Evolutionary conservation across 2,329 filamentous ascomycete species (phyloP), one percentile per base, ranked within the genome.

Genomic region (Penicillium sp.): DNA sequence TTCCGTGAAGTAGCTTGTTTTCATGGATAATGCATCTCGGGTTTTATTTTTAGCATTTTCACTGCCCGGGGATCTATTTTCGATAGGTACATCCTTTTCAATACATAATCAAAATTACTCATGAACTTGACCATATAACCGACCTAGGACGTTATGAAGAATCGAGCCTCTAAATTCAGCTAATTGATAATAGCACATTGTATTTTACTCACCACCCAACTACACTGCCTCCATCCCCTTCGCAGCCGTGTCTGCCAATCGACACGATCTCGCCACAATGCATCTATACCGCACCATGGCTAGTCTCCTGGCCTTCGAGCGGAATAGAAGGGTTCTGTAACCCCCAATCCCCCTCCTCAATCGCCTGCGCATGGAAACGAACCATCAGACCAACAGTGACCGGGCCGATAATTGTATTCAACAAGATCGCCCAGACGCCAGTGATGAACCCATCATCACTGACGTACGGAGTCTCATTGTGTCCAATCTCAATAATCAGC

Each of bases 401-500:
- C 5, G 69, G 67, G 3, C 66, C 67, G 21, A 70, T 61, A 8
- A 71, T 71, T 3, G 69, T 71, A 40, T 71, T 71, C 1, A 71
- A 52, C 10, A 71, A 56, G 39, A 71, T 71, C 0, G 69, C 69
- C 69, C 69, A 71, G 0, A 71, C 63, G 1, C 59, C 66, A 11
- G 68, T 67, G 27, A 66, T 64, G 22, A 67, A 67, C 0, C 60
- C 65, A 1, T 65, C 65, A 16, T 67, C 56, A 24, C 80, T 75
- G 18, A 81, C 76, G 1, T 78, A 76, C 31, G 71, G 67, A 2
- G 67, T 69, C 34, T 68, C 57, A 7, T 71, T 71, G 22, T 67
- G 66, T 4, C 68, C 68, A 7, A 71, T 64, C 43, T 71, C 68
- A 14, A 70, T 68, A 14, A 71, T 69, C 31, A 71, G 43, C 3